A percentile compares a stretch with the other conserved stretches of the same genome.
phyloP scores from a whole-genome alignment of 768 basidiomycete genomes.

The Kwoniella sp. region DNA sequence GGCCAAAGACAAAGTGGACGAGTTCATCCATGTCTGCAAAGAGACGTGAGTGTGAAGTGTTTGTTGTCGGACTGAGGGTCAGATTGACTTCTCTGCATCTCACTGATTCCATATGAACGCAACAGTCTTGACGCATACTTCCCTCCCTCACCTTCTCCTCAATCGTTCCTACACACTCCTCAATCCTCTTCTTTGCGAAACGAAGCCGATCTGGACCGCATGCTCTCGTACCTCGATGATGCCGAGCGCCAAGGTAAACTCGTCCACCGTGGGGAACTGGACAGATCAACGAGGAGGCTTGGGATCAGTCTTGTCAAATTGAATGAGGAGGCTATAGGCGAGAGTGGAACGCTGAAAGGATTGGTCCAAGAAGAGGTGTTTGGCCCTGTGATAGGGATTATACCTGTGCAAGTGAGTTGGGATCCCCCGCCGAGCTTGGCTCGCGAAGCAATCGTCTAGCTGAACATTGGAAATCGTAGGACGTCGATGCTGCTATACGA shows the following conservation, averaged over 20 bases:
- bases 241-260: conserved; percentile 48
- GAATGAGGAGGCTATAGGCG: conserved; percentile 34
- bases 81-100: neutral
- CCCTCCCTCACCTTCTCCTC: conserved; percentile 37
- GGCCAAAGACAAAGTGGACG: conserved; percentile 37
- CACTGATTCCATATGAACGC: neutral
- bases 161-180: conserved; percentile 32
- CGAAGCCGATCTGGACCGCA: conserved; percentile 35
- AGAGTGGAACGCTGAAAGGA: conserved; percentile 19
- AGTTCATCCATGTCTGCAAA: conserved; percentile 39
- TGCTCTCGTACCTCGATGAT: conserved; percentile 36
- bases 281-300: conserved; percentile 39
- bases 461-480: conserved; percentile 32
- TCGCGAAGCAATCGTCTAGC: neutral
- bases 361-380: conserved; percentile 55
- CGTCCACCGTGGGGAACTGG: conserved; percentile 47
- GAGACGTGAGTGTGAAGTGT: conserved; percentile 31
- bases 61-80: neutral
- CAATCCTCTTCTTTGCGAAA: conserved; percentile 23
- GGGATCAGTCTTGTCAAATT: conserved; percentile 50
- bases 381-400: conserved; percentile 53
- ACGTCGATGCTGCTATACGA: conserved; percentile 49
- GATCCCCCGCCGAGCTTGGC: neutral
- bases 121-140: conserved; percentile 36
- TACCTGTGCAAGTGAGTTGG: conserved; percentile 50